A percentile compares a stretch with the other conserved stretches of the same genome.
phyloP scores from a whole-genome alignment of 495 filamentous ascomycete genomes.

The Aspergillus leporis region DNA sequence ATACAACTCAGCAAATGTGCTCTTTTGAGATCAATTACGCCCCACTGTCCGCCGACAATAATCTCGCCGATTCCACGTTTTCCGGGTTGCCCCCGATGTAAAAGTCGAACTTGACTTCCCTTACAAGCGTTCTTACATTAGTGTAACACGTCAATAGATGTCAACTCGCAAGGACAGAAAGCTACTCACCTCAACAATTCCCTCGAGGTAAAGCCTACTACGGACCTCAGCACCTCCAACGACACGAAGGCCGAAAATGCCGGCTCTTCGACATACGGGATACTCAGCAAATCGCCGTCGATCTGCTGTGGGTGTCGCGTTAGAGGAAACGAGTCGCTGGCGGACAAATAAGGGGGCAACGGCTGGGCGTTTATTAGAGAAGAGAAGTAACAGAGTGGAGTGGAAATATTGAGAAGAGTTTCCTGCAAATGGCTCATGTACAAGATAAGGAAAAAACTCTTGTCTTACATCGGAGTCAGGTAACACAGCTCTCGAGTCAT shows the following conservation, averaged over 20 bases:
- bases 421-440: constrained; percentile 40
- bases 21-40: not conserved
- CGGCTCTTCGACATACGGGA: constrained; percentile 66
- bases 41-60: constrained; percentile 13
- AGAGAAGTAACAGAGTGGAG: constrained; percentile 62
- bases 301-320: constrained; percentile 50
- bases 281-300: constrained; percentile 57
- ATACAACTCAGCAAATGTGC: no score
- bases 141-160: constrained; percentile 24
- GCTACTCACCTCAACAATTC: constrained; percentile 50
- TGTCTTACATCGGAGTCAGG: constrained; percentile 29
- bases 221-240: constrained; percentile 66
- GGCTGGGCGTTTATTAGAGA: constrained; percentile 56
- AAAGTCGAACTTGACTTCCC: constrained; percentile 73
- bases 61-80: constrained; percentile 20
- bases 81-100: constrained; percentile 24
- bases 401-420: constrained; percentile 49
- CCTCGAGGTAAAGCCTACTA: constrained; percentile 63
- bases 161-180: not conserved
- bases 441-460: constrained; percentile 36
- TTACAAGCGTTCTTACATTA: constrained; percentile 64
- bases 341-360: constrained; percentile 44
- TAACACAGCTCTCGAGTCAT: constrained; percentile 8
- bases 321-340: constrained; percentile 58
- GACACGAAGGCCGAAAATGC: constrained; percentile 74